phyloP scores from a whole-genome alignment of 768 basidiomycete genomes.

The Naganishia vaughanmartiniae region DNA sequence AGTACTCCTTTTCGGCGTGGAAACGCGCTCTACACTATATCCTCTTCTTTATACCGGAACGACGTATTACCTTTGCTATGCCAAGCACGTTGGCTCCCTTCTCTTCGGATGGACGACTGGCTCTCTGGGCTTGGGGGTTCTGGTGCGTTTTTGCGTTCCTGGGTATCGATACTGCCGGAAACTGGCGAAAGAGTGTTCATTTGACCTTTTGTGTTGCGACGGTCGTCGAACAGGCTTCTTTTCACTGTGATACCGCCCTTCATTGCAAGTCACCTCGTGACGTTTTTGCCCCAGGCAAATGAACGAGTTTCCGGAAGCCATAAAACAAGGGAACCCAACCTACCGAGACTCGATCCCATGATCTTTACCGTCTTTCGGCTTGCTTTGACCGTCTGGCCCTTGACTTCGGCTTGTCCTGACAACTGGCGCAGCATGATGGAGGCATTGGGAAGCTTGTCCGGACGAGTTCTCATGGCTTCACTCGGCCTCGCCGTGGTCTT shows the following conservation, averaged over 20 bases:
- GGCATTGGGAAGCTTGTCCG: slow-evolving; percentile 41
- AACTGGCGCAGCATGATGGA: slow-evolving; percentile 42
- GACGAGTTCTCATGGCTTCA: slow-evolving; percentile 43
- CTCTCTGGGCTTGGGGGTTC: slow-evolving; percentile 37
- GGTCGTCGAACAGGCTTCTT: slow-evolving; percentile 35
- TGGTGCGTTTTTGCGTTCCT: slow-evolving; percentile 40
- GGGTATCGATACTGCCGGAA: background rate
- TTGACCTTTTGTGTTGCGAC: too few species aligned
- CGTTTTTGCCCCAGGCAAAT: slow-evolving; percentile 36
- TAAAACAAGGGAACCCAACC: slow-evolving; percentile 20
- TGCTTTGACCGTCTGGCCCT: slow-evolving; percentile 42
- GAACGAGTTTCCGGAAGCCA: slow-evolving; percentile 4
- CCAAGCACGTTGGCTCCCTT: slow-evolving; percentile 35
- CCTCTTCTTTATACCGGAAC: slow-evolving; percentile 45
- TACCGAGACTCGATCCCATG: slow-evolving; percentile 41
- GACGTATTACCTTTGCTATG: slow-evolving; percentile 35
- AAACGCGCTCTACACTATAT: slow-evolving; percentile 35
- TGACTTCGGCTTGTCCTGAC: slow-evolving; percentile 47
- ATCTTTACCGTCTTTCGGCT: slow-evolving; percentile 46
- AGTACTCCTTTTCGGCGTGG: slow-evolving; percentile 31
- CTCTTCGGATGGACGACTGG: slow-evolving; percentile 28
- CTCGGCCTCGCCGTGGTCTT: slow-evolving; percentile 40
- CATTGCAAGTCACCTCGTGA: slow-evolving; percentile 41
- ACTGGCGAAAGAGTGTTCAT: background rate
- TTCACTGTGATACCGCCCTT: slow-evolving; percentile 48